Base-by-base conservation (phyloP, 225 moss, liverwort and hornwort genomes). In the Sphagnum tenellum region DNA sequence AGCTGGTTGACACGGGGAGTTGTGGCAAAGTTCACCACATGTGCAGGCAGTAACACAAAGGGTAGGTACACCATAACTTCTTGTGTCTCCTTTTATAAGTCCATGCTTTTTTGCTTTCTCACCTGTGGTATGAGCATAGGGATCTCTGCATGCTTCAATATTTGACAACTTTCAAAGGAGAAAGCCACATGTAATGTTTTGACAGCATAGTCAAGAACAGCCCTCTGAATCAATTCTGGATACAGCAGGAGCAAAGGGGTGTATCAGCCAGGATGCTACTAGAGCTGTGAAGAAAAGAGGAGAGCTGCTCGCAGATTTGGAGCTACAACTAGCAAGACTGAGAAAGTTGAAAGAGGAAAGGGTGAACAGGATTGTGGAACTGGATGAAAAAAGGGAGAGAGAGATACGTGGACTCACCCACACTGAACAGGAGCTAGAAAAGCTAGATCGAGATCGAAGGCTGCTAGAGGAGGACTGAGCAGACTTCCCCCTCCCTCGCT, bases 341-440 rank as follows among this genome's bases (percentile, higher is more conserved):
- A 89, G 88, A 67, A 78, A 75, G 54, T 72, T 80, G 71, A 88
- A 81, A 64, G 91, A 91, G 61, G 84, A 76, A 45, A 86, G 75
- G 62, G 81, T 76, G 44, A 75, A 77, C 66, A 74, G 91, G 71
- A 84, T 95, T 5, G 74, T 65, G 10, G 84, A 88, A 56, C 78
- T 95, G 60, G 89, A 89, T 62, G 62, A 75, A 61, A 86, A 91
- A 76, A 70, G 82, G 73, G 88, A 84, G 64, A 73, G 80, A 45
- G 89, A 91, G 66, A 68, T 81, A 11, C 72, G 67, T 47, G 94
- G 91, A 46, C 73, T 95, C 11, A 69, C 71, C 3, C 91, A 81
- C 53, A 69, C 89, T 50, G 94, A 95, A 66, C 87, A 88, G 54
- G 82, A 80, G 14, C 69, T 95, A 45, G 82, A 77, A 70, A 91